Evolutionary conservation across 805 yeast genomes (phyloP).

Genomic region (Kuraishia floccosa): DNA sequence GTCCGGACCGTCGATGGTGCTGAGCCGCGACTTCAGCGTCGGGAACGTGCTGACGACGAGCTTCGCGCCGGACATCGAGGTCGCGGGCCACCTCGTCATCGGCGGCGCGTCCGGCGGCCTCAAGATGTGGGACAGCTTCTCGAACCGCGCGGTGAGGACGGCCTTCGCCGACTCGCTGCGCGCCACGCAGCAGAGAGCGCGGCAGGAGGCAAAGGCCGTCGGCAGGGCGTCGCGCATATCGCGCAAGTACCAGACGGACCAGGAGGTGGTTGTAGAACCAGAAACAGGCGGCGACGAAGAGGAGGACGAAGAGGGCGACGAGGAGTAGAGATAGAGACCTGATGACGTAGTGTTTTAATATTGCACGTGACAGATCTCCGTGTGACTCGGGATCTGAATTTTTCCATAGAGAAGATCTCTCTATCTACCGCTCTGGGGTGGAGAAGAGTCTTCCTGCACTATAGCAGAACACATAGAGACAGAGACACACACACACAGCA

Average conservation of each 20-base stretch:
- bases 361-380: too few relatives aligned
- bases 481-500: too few relatives aligned
- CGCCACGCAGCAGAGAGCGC: constrained; percentile 42
- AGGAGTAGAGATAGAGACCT: constrained; percentile 24
- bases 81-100: constrained; percentile 69
- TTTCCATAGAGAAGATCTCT: too few relatives aligned
- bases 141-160: constrained; percentile 67
- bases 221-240: constrained; percentile 68
- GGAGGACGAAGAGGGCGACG: constrained; percentile 47
- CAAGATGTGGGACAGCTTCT: constrained; percentile 88
- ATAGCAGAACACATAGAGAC: too few relatives aligned
- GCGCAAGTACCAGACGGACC: constrained; percentile 47
- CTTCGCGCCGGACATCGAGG: constrained; percentile 82
- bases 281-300: constrained; percentile 56
- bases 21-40: constrained; percentile 85
- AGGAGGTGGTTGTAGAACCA: constrained; percentile 49
- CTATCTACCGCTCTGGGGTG: too few relatives aligned
- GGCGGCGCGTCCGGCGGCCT: constrained; percentile 79
- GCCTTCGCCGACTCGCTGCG: constrained; percentile 52
- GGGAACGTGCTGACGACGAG: constrained; percentile 81
- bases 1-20: constrained; percentile 71
- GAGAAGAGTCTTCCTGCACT: too few relatives aligned
- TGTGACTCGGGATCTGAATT: too few relatives aligned
- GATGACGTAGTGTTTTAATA: too few relatives aligned
- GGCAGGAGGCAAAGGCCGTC: constrained; percentile 36